Conservation (phyloP, 2,329 filamentous ascomycete species). For the Arthrobotrys pseudoclavata region DNA sequence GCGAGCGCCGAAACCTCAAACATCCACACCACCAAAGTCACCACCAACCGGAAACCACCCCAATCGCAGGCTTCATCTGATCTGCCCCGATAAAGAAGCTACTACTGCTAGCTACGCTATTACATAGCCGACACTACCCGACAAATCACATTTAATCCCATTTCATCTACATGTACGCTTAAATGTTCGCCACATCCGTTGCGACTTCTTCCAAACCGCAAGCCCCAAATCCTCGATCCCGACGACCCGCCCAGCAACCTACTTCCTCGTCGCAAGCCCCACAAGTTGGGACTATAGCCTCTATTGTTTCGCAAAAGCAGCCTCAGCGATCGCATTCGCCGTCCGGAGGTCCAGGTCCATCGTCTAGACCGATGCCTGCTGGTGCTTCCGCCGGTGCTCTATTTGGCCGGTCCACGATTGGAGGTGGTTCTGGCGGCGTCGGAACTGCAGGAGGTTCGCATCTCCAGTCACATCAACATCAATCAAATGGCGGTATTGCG, state of each 20-base stretch:
- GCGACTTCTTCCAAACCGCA: conserved; percentile 69
- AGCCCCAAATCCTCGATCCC: conserved; percentile 64
- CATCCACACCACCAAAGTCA: conserved; percentile 29
- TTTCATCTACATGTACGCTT: conserved; percentile 45
- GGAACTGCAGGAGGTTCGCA: conserved; percentile 60
- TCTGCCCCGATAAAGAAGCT: conserved; percentile 20
- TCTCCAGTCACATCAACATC: conserved; percentile 59
- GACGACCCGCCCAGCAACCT: conserved; percentile 64
- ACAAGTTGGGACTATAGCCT: conserved; percentile 47
- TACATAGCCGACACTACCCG: conserved; percentile 6
- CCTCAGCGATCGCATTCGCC: conserved; percentile 60
- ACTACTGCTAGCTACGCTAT: not conserved
- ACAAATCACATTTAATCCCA: not conserved
- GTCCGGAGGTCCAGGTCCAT: conserved; percentile 59
- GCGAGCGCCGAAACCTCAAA: conserved; percentile 38
- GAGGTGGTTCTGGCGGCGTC: conserved; percentile 55
- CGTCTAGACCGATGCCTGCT: conserved; percentile 53
- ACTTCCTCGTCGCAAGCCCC: conserved; percentile 50
- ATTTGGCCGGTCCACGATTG: conserved; percentile 61
- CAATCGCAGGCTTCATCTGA: conserved; percentile 12
- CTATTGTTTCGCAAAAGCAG: conserved; percentile 57
- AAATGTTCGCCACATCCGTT: conserved; percentile 57
- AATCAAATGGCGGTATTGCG: conserved; percentile 62
- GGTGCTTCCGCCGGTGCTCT: conserved; percentile 50
- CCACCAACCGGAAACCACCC: conserved; percentile 4